These are phyloP conservation scores for Aspergillus sclerotiicarbonarius DNA, from an alignment of 495 filamentous ascomycete species.

Conservation along the genomic window DNA sequence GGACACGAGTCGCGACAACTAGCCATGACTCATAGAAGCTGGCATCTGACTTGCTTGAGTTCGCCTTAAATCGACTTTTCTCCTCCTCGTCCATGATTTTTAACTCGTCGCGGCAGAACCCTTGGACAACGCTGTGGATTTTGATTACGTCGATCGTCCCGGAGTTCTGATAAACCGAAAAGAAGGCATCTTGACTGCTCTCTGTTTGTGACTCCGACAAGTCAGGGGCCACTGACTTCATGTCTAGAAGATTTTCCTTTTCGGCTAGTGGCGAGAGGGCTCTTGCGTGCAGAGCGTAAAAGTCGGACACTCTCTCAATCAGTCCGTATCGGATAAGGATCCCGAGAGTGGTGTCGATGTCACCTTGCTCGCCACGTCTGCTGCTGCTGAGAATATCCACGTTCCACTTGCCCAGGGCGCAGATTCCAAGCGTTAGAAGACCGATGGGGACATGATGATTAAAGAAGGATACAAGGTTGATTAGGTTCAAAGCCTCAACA, in stretches of 20 bases:
- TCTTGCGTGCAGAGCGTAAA: conserved; percentile 40
- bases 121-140: conserved; percentile 76
- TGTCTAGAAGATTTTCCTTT: conserved; percentile 20
- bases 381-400: conserved; percentile 46
- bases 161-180: conserved; percentile 45
- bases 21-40: conserved; percentile 58
- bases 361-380: conserved; percentile 52
- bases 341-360: conserved; percentile 66
- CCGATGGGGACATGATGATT: conserved; percentile 73
- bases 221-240: conserved; percentile 26
- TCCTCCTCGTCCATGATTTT: conserved; percentile 53
- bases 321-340: conserved; percentile 69
- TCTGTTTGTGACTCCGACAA: conserved; percentile 38
- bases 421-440: conserved; percentile 64
- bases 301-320: conserved; percentile 53
- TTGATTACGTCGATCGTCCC: conserved; percentile 64
- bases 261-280: conserved; percentile 25
- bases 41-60: conserved; percentile 17
- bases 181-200: conserved; percentile 49
- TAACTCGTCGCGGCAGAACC: conserved; percentile 70
- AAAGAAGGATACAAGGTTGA: conserved; percentile 73
- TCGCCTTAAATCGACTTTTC: conserved; percentile 14
- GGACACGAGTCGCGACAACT: conserved; percentile 56
- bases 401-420: conserved; percentile 52
- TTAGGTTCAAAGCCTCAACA: conserved; percentile 64